These are phyloP conservation scores for Candida caryicola DNA, from an alignment of 805 yeast genomes.

Conservation along the genomic window DNA sequence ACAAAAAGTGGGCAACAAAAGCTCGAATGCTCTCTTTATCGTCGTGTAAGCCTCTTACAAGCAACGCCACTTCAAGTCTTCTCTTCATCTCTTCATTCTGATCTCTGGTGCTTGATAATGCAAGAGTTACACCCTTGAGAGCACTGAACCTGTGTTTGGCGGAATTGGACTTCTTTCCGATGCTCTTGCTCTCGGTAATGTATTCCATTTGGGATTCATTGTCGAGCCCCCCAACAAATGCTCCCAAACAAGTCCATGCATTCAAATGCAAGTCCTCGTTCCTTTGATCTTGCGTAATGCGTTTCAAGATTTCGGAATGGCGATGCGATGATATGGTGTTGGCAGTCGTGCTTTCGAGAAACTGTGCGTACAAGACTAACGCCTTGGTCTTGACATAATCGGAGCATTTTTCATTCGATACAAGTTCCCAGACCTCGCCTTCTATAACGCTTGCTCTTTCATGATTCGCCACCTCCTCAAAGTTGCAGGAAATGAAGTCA, in stretches of 20 bases:
- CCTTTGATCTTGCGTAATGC: neutral
- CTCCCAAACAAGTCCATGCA: slow-evolving; percentile 52
- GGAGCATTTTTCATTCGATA: slow-evolving; percentile 31
- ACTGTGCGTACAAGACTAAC: slow-evolving; percentile 29
- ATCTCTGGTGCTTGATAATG: slow-evolving; percentile 8
- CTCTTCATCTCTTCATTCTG: neutral
- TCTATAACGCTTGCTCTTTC: slow-evolving; percentile 3
- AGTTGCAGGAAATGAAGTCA: slow-evolving; percentile 19
- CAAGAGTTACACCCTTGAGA: slow-evolving; percentile 34
- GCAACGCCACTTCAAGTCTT: slow-evolving; percentile 11
- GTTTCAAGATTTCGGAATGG: neutral
- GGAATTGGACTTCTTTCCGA: slow-evolving; percentile 26
- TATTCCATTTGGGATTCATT: neutral
- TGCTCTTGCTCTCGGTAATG: neutral
- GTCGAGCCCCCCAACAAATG: slow-evolving; percentile 21
- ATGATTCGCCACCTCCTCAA: neutral
- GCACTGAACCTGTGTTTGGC: slow-evolving; percentile 46
- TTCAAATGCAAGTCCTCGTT: slow-evolving; percentile 15
- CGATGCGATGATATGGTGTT: neutral
- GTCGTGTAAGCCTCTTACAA: slow-evolving; percentile 49
- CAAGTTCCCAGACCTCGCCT: slow-evolving; percentile 17
- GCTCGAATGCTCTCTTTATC: slow-evolving; percentile 64
- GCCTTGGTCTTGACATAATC: slow-evolving; percentile 44
- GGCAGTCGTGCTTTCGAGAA: slow-evolving; percentile 6
- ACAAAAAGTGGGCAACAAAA: slow-evolving; percentile 42